Base-by-base conservation (phyloP, 1,284 basidiomycete species). In the Cutaneotrichosporon sp. region DNA sequence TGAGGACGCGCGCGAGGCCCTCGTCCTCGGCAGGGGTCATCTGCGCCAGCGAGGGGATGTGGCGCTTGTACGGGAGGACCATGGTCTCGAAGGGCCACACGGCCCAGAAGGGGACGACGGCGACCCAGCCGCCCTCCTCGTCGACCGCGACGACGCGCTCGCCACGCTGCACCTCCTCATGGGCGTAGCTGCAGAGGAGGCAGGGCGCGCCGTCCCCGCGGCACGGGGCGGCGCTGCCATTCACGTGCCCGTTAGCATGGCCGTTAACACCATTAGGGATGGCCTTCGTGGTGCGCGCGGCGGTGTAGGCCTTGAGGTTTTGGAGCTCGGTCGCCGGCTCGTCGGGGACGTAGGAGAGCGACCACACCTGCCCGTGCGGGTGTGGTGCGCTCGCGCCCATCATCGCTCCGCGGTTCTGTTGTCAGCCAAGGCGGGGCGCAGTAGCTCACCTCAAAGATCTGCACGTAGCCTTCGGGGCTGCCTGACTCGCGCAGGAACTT, bases 301-400 rank as follows among this genome's bases (percentile, higher is more conserved):
- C 38, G 3, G 79, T 74, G 66, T 90, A 92, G n/a, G 79, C 76
- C 34, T 79, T 81, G 61, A 92, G 79, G 50, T 86, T 86, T 0
- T 70, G 70, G 4, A 92, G 80, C 72, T 92, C 90, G 56, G 81
- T 85, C 4, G 85, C 82, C 0, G 89, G 87, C 51, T 90, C 79
- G 8, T 87, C 85, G 1, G 92, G 92, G 4, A 93, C 80, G 34
- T 83, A 84, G 2, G 89, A 90, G 5, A 90, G 79, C 1, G 89
- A 89, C 92, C 93, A 95, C 18, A 89, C 86, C 80, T 97, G 95
- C 16, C 94, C 92, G 75, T 97, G 95, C 0, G 95, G 93, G 73
- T 97, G 95, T 22, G 94, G 92, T 72, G 97, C 97, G 11, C 90
- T 92, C 74, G 92, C 95, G 9, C 95, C 95, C 95, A 97, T 97